A percentile compares a stretch with the other conserved stretches of the same genome.
phyloP scores from a whole-genome alignment of 1,284 basidiomycete species.

The Fomitopsis schrenkii region DNA sequence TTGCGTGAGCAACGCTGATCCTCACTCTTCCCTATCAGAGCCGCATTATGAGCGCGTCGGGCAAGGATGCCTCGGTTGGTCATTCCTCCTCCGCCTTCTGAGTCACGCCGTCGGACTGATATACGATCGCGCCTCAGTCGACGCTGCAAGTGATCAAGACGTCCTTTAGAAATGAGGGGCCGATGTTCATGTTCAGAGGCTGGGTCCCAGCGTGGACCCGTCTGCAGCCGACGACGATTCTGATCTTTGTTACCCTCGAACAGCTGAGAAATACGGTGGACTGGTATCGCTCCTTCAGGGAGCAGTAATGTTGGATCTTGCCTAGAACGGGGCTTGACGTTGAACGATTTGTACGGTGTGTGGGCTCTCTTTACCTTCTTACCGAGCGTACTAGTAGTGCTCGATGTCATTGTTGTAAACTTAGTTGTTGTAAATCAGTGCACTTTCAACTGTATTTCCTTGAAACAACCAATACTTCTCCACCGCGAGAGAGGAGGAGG shows the following conservation, averaged over 20 bases:
- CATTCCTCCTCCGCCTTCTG: neutral
- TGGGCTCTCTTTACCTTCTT: too few relatives aligned
- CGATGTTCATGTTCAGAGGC: conserved; percentile 92
- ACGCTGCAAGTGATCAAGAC: conserved; percentile 67
- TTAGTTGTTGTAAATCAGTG: too few relatives aligned
- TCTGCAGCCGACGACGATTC: conserved; percentile 80
- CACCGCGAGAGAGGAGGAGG: too few relatives aligned
- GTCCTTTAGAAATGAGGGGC: conserved; percentile 76
- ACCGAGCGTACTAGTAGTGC: too few relatives aligned
- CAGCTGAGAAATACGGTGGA: conserved; percentile 68
- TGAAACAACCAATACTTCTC: too few relatives aligned
- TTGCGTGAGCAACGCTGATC: neutral
- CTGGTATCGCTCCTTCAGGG: conserved; percentile 28
- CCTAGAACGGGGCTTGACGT: too few relatives aligned
- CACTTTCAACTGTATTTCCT: too few relatives aligned
- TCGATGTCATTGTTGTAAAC: too few relatives aligned
- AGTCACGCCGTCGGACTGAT: neutral
- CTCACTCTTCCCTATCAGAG: conserved; percentile 34
- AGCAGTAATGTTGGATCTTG: neutral
- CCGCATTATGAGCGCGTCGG: conserved; percentile 88
- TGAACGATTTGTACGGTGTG: neutral
- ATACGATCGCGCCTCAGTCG: conserved; percentile 38
- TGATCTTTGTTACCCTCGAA: conserved; percentile 83
- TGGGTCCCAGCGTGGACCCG: conserved; percentile 85
- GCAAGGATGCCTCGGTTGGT: conserved; percentile 69